Evolutionary conservation across 345 rosid species (phyloP).

Genomic region (Populus simonii): DNA sequence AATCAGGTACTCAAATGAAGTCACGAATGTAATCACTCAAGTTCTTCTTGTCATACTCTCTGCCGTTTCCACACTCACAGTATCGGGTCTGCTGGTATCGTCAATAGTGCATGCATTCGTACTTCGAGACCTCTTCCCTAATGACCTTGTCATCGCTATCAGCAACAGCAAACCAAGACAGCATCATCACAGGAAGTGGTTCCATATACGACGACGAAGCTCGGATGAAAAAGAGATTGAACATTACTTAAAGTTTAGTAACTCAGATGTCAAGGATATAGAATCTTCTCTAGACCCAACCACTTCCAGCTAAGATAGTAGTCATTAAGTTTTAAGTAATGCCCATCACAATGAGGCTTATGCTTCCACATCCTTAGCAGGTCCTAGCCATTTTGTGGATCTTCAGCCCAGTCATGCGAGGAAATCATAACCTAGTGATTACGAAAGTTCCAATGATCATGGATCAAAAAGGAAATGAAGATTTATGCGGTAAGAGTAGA

Average conservation of each 20-base stretch:
- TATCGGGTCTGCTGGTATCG: conserved; percentile 44
- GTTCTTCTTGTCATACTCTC: conserved; percentile 41
- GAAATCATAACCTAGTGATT: conserved; percentile 11
- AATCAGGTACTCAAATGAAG: conserved; percentile 56
- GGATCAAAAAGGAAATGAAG: conserved; percentile 11
- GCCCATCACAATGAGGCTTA: background rate
- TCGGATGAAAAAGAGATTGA: conserved; percentile 41
- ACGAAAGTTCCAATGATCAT: conserved; percentile 28
- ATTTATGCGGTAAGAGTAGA: conserved; percentile 10
- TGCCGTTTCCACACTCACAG: conserved; percentile 45
- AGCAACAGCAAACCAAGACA: conserved; percentile 48
- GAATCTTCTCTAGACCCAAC: conserved; percentile 34
- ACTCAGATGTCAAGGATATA: conserved; percentile 28
- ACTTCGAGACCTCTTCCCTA: conserved; percentile 42
- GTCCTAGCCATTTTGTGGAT: conserved; percentile 24
- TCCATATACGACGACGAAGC: conserved; percentile 43
- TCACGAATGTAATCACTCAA: conserved; percentile 39
- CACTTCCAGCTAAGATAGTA: background rate
- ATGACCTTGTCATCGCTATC: conserved; percentile 75
- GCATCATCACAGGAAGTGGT: conserved; percentile 41
- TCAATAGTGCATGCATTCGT: conserved; percentile 46
- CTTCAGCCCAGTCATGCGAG: conserved; percentile 32
- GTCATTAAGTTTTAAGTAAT: background rate
- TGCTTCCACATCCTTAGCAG: background rate
- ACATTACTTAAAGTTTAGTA: conserved; percentile 42